Evolutionary conservation across 2,329 filamentous ascomycete species (phyloP), one percentile per base, ranked within the genome.

Genomic region (Teratosphaeria viscida): DNA sequence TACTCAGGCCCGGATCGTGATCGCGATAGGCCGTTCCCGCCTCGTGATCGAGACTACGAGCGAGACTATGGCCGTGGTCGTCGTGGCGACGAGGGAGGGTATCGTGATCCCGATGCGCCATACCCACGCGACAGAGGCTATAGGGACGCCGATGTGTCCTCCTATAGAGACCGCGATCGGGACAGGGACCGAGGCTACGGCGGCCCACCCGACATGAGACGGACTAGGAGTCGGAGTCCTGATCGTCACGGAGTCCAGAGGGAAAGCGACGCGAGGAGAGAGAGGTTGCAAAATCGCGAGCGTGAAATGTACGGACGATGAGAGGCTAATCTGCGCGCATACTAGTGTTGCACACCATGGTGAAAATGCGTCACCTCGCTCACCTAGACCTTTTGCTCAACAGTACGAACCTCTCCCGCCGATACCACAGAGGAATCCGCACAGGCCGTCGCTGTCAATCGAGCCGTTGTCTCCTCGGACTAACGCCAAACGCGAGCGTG

Each of bases 271-370:
- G 60, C 61, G 53, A 61, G 65, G 54, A 61, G 70, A n/a, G 71
- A 71, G 57, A 64, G 72, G 61, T 55, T 72, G 54, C 69, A 72
- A 58, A 67, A 74, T 55, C 65, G 73, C 27, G 59, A 60, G 52
- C 29, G 56, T 16, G 59, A 56, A 27, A 6, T 37, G 7, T 60
- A 60, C 26, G 35, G 53, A 12, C 26, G 57, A n/a, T 32, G 57
- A 54, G 27, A 54, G 19, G 53, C 34, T 32, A 54, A 32, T 32
- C 5, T 16, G 23, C 10, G n/a, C 32, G 53, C 27, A 26, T 3
- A 37, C 6, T 54, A 32, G 53, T 32, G n/a, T n/a, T 49, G 43
- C 43, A 19, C 8, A 49, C n/a, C 23, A 19, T 49, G 16, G 23
- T 49, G 43, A 49, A n/a, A 49, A 49, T 49, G 19, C 43, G 26